Conservation (phyloP, 1,284 basidiomycete species). For the Fomitopsis schrenkii region DNA sequence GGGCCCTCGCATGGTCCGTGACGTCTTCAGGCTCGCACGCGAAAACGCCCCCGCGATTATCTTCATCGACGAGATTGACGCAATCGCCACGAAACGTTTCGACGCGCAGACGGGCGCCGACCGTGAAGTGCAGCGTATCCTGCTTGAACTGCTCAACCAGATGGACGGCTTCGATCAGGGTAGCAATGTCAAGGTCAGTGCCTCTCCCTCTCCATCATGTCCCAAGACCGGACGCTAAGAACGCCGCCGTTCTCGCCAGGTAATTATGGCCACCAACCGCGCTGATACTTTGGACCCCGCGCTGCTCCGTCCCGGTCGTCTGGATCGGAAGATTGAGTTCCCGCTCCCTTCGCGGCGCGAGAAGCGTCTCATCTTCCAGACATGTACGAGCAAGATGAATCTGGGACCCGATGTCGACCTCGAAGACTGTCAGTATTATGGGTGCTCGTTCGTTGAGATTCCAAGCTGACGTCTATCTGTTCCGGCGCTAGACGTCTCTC, state of each 20-base stretch:
- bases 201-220: neutral
- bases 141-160: slow-evolving; percentile 97
- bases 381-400: slow-evolving; percentile 97
- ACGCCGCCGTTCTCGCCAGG: slow-evolving; percentile 44
- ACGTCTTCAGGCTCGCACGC: slow-evolving; percentile 96
- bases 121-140: slow-evolving; percentile 97
- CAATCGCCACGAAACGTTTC: slow-evolving; percentile 99
- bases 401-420: slow-evolving; percentile 96
- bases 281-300: slow-evolving; percentile 97
- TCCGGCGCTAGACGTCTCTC: slow-evolving; percentile 77
- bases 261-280: slow-evolving; percentile 98
- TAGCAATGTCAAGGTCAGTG: slow-evolving; percentile 91
- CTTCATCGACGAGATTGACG: slow-evolving; percentile 99
- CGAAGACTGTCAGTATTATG: slow-evolving; percentile 80
- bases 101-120: slow-evolving; percentile 99
- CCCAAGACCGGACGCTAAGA: neutral
- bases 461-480: neutral
- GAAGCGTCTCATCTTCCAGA: slow-evolving; percentile 98
- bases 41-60: slow-evolving; percentile 99
- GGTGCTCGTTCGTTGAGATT: neutral
- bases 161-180: slow-evolving; percentile 99
- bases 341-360: slow-evolving; percentile 93
- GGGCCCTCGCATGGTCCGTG: slow-evolving; percentile 99
- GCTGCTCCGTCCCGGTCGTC: slow-evolving; percentile 92
- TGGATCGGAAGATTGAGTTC: slow-evolving; percentile 99